Conservation (phyloP, 2,329 filamentous ascomycete species). For the Aspergillus sp. region DNA sequence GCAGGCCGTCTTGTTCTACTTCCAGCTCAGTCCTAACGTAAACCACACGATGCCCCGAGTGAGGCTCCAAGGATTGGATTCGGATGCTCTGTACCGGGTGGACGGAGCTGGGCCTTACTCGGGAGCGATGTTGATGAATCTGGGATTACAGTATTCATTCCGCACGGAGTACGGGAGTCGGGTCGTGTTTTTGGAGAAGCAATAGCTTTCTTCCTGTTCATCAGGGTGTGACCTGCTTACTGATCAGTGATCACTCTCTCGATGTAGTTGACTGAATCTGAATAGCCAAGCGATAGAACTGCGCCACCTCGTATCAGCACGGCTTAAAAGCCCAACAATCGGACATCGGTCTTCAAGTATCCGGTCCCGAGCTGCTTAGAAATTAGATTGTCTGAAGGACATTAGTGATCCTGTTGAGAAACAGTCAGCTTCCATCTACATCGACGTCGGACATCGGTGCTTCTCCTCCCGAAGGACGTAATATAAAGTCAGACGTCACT, state of each 20-base stretch:
- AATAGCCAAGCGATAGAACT: no score
- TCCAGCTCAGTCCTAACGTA: slow-evolving; percentile 55
- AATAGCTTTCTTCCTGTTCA: slow-evolving; percentile 22
- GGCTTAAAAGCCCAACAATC: no score
- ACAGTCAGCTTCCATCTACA: no score
- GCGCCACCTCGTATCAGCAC: background rate
- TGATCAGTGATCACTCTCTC: no score
- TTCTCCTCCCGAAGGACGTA: no score
- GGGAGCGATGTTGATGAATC: slow-evolving; percentile 63
- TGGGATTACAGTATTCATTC: slow-evolving; percentile 56
- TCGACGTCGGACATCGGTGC: no score
- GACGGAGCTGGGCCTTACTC: slow-evolving; percentile 54
- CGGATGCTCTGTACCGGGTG: slow-evolving; percentile 53
- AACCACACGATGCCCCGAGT: slow-evolving; percentile 57
- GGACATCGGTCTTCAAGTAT: no score
- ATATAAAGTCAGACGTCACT: background rate
- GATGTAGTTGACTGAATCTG: no score
- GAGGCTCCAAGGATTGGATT: slow-evolving; percentile 57
- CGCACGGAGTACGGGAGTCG: slow-evolving; percentile 57
- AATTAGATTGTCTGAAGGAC: no score
- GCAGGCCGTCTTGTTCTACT: slow-evolving; percentile 58
- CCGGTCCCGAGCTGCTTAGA: no score
- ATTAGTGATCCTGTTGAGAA: no score
- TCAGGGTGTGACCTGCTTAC: no score
- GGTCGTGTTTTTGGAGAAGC: slow-evolving; percentile 55